Evolutionary conservation across 1,284 basidiomycete species (phyloP), one percentile per base, ranked within the genome.

Genomic region (Fistulinella cinereoalba): DNA sequence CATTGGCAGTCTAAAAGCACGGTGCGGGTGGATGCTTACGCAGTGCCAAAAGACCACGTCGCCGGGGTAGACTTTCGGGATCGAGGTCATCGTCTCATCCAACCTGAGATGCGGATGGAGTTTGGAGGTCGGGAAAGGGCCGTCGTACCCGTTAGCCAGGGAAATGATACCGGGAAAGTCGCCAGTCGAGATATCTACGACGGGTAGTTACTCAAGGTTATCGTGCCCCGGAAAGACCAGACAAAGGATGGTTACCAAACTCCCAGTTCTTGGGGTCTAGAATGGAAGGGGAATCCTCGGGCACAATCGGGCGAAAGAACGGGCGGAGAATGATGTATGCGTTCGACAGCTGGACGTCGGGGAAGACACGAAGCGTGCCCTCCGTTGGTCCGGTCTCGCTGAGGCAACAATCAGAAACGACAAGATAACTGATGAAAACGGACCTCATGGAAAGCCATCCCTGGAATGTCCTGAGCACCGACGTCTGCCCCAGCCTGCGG

Each of bases 1-100:
- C 31, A 5, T n/a, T 3, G 27, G 16, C 9, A 9, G 19, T 13
- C 8, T 9, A 4, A 21, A 3, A 23, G 4, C 3, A 16, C 48
- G 4, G 39, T 25, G 41, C 37, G 21, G 2, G 12, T 21, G 15
- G 13, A 15, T 3, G 50, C 70, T 41, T 46, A 75, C 79, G 56
- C 84, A 88, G 62, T 92, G 91, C 90, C 90, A 93, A 70, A 90
- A 91, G 2, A 90, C 88, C 62, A 85, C 81, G 60, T 93, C 90
- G 3, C 91, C 92, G 0, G 91, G 89, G 31, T 73, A 71, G 9
- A 92, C 88, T 49, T 73, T 75, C 0, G 88, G 87, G 9, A 88
- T 72, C 3, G 86, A 83, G 3, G 81, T 79, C 86, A 93, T 92
- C 1, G 82, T 85, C 47, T 79, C 65, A 3, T 79, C 75, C 1